A percentile compares a stretch with the other conserved stretches of the same genome.
phyloP scores from a whole-genome alignment of 2,329 filamentous ascomycete species.

The Ilyonectria sp. region DNA sequence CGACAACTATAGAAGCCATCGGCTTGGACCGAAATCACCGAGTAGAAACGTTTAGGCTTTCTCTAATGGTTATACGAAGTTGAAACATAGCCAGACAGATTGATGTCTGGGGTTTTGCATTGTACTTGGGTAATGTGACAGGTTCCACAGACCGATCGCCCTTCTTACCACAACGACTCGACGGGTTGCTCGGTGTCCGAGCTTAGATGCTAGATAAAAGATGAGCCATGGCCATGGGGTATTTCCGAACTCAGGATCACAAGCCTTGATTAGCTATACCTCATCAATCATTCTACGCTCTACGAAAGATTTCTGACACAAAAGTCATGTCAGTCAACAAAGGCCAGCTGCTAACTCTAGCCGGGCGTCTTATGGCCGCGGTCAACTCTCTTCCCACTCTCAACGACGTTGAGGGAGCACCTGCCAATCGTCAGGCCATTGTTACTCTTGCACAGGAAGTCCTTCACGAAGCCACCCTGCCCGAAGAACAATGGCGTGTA shows the following conservation, averaged over 20 bases:
- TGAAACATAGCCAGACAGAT: neutral
- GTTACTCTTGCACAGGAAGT: conserved; percentile 12
- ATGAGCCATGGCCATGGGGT: neutral
- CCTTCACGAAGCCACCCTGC: conserved; percentile 16
- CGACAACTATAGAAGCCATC: no score
- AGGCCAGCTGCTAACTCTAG: conserved; percentile 3
- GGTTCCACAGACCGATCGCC: neutral
- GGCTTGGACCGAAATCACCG: neutral
- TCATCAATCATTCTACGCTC: neutral
- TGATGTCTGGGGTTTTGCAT: neutral
- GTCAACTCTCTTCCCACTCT: conserved; percentile 8
- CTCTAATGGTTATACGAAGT: neutral
- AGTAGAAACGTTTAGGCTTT: neutral
- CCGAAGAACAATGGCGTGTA: conserved; percentile 23
- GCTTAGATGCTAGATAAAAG: neutral
- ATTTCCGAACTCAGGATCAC: neutral
- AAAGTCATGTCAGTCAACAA: conserved; percentile 16
- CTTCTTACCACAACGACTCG: neutral
- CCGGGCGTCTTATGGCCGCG: neutral
- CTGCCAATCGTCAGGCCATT: conserved; percentile 18
- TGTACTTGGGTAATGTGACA: neutral
- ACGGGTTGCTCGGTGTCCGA: neutral
- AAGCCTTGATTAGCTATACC: no score
- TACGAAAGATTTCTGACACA: no score
- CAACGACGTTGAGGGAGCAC: neutral